Base-by-base conservation (phyloP, 129 eudicot species). In the Sambucus nigra region DNA sequence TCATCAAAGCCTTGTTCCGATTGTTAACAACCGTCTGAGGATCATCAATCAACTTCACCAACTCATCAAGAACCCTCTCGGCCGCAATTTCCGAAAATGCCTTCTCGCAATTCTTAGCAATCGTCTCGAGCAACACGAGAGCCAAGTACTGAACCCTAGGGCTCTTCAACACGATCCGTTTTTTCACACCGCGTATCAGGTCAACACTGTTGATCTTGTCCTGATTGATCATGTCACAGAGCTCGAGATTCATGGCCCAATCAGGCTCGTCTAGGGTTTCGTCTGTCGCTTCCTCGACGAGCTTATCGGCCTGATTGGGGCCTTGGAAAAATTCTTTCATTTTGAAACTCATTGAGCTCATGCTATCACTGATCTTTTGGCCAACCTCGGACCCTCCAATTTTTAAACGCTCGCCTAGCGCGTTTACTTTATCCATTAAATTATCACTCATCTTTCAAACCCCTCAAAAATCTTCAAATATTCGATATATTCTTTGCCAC, bases 291-390 rank as follows among this genome's bases (percentile, higher is more conserved):
- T 82, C 99, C 68, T 86, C 94, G 5, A 86, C 95, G 11, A 91
- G 70, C 74, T 79, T 91, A 59, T 86, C 99, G 10, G 94, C 69
- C 59, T 85, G 80, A 24, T 79, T 91, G 0, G 95, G 85, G 35
- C 95, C 95, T 72, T 91, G 95, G 61, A 91, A 86, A 25, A 86
- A 74, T 65, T 91, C 94, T 72, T 80, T 91, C 99, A 91, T 82
- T 57, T 86, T 91, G 61, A 79, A 79, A 69, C 95, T 86, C 83
- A 91, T 73, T 3, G 99, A 86, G 57, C 89, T 91, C 74, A 91
- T 47, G 5, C 99, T 82, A 17, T 83, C 99, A 44, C 64, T 86
- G 15, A 91, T 76, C 75, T 86, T 91, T 51, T 77, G 87, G 13
- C 95, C 70, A 9, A 91, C 99, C 69, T 91, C 95, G 16, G 93